Conservation (phyloP, 257 asterid species). For the Mentha longifolia region DNA sequence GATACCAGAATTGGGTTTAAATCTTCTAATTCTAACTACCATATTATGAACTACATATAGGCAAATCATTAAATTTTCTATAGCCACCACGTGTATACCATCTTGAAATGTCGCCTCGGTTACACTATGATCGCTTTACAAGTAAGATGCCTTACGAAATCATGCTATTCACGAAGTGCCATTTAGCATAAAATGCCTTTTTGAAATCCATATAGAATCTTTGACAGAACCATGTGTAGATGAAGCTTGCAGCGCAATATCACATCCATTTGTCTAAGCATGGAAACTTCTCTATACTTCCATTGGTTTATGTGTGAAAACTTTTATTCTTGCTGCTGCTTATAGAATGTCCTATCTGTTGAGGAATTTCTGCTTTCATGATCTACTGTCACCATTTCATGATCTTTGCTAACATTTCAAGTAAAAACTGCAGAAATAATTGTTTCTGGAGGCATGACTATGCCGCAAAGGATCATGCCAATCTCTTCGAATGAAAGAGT, state of each 20-base stretch:
- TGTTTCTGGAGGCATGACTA: constrained; percentile 94
- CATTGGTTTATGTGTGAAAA: not conserved
- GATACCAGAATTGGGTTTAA: constrained; percentile 10
- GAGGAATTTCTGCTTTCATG: not conserved
- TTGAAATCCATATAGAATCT: no score
- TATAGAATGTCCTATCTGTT: not conserved
- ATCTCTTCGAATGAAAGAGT: constrained; percentile 61
- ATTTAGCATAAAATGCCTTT: not conserved
- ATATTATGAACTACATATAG: not conserved
- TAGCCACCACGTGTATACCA: not conserved
- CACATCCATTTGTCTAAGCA: no score
- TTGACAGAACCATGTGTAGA: no score
- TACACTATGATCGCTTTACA: not conserved
- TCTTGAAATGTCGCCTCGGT: constrained; percentile 2
- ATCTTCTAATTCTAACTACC: not conserved
- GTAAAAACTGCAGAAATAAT: constrained; percentile 71
- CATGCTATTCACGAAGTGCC: not conserved
- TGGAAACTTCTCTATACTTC: not conserved
- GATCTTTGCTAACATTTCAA: constrained; percentile 25
- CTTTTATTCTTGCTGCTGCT: not conserved
- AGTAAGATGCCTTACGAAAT: no score
- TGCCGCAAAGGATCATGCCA: constrained; percentile 72
- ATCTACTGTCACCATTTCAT: not conserved
- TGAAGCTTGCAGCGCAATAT: no score
- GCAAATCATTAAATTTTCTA: not conserved